Evolutionary conservation across 305 asterid genomes (phyloP).

Genomic region (Ilex paraguariensis): DNA sequence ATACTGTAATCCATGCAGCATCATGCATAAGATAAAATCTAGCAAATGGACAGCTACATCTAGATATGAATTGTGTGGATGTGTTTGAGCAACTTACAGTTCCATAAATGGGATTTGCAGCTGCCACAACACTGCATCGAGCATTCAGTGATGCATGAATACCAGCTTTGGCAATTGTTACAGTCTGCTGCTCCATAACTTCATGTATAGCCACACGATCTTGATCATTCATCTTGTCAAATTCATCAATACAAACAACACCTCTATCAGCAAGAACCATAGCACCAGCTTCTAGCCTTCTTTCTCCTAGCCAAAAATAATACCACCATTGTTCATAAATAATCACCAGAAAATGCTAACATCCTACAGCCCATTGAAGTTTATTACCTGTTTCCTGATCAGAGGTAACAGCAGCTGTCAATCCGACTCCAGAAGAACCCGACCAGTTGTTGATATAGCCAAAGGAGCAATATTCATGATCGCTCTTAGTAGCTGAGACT

Average conservation of each 20-base stretch:
- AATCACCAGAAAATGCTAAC: conserved; percentile 6
- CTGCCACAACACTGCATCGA: conserved; percentile 97
- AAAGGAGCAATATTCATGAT: conserved; percentile 96
- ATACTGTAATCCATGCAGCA: conserved; percentile 43
- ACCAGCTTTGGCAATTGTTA: conserved; percentile 99
- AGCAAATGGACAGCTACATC: conserved; percentile 6
- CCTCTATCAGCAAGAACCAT: conserved; percentile 99
- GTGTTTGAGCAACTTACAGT: conserved; percentile 56
- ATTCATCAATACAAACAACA: conserved; percentile 94
- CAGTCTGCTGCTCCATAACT: conserved; percentile 99
- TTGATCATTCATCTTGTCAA: conserved; percentile 96
- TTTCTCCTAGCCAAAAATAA: conserved; percentile 52
- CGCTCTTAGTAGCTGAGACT: conserved; percentile 95
- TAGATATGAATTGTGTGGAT: not conserved
- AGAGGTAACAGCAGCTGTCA: conserved; percentile 98
- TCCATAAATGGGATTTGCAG: conserved; percentile 99
- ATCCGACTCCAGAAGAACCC: conserved; percentile 98
- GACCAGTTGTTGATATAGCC: conserved; percentile 96
- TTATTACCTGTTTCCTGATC: conserved; percentile 93
- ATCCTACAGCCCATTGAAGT: conserved; percentile 7
- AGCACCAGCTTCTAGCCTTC: conserved; percentile 97
- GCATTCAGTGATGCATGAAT: conserved; percentile 98
- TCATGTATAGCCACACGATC: conserved; percentile 99
- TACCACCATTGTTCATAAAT: conserved; percentile 11
- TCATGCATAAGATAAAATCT: conserved; percentile 3